Conservation (phyloP, 176 grass and related monocot genomes). For the Musa beccarii region DNA sequence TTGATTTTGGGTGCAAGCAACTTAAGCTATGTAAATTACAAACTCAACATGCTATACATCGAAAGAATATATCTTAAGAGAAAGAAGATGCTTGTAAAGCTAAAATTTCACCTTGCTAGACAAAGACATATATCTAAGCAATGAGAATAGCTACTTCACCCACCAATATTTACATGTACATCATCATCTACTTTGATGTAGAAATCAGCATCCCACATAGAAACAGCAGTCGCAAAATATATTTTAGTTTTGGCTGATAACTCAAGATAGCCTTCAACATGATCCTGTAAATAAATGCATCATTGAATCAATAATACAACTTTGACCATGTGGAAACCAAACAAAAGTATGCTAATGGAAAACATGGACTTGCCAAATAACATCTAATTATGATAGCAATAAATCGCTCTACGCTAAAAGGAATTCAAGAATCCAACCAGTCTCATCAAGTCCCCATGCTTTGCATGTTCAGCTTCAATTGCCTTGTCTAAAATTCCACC, state of each 20-base stretch:
- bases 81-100: no score
- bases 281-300: neutral
- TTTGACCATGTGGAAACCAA: no score
- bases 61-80: no score
- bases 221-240: slow-evolving; percentile 5
- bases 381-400: neutral
- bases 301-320: no score
- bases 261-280: slow-evolving; percentile 14
- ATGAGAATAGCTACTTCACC: neutral
- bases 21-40: no score
- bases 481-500: slow-evolving; percentile 12
- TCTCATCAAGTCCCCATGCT: slow-evolving; percentile 13
- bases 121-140: neutral
- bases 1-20: no score
- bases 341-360: neutral
- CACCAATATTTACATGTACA: slow-evolving; percentile 15
- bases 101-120: no score
- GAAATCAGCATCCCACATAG: slow-evolving; percentile 9
- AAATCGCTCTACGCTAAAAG: neutral
- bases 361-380: neutral
- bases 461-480: slow-evolving; percentile 6
- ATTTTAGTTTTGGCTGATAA: slow-evolving; percentile 8
- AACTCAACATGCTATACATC: no score
- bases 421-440: neutral
- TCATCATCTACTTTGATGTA: slow-evolving; percentile 13